Evolutionary conservation across 2,329 filamentous ascomycete species (phyloP), one percentile per base, ranked within the genome.

Genomic region (Zasmidium angulare): DNA sequence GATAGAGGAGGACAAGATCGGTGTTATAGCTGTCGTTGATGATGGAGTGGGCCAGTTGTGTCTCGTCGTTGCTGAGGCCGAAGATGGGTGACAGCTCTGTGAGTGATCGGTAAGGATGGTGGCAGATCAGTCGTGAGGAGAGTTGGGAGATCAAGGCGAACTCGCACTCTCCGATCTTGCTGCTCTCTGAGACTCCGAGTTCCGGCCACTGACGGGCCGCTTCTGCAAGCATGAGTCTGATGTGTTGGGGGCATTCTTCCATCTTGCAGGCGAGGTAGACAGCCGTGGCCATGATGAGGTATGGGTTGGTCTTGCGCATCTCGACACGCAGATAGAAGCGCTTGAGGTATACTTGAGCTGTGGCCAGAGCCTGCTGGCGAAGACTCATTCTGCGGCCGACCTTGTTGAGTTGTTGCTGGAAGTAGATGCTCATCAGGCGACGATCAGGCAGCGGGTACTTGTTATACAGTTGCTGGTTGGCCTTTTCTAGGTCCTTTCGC

Each of bases 201-300:
- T 93, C 90, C 69, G 90, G 88, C 91, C 91, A 96, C 60, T 96
- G 82, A 59, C 89, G 85, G 31, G 91, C 87, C 2, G 93, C 91
- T 75, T 99, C 95, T 50, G 86, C 88, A 11, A 95, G 88, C 59
- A 99, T 88, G 64, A 96, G 84, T 26, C 95, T 86, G 69, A 99
- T 98, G 74, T 99, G 95, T 74, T 98, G 93, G 2, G 95, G 95
- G 53, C 88, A 93, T 75, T 99, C 95, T 75, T 99, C 95, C 86
- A 96, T 96, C 78, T 99, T 99, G 79, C 92, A 96, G 20, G 95
- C 93, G 36, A 99, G 81, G 74, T 99, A 99, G 61, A 98, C 84
- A 3, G 93, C 90, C 1, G 95, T 98, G n/a, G 92, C 89, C 65
- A 96, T 84, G 59, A 98, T 86, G 36, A 98, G 86, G 72, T 96